Conservation (phyloP, 305 asterid species). For the Fraxinus angustifolia region DNA sequence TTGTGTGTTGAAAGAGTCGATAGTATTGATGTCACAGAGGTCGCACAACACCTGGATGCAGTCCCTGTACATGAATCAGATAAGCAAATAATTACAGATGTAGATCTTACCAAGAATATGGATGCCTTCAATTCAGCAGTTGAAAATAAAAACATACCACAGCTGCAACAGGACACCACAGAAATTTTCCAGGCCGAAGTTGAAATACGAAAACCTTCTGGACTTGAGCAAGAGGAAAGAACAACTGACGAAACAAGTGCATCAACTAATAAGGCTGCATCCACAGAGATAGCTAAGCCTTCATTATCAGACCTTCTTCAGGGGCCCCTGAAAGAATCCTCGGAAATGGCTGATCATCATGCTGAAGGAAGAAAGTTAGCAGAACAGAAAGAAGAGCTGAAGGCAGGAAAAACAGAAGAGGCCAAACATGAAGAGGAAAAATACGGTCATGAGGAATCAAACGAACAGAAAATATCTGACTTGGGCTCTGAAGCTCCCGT, state of each 20-base stretch:
- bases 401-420: slow-evolving; percentile 28
- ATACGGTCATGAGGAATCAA: slow-evolving; percentile 40
- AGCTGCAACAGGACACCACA: slow-evolving; percentile 15
- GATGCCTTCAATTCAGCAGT: slow-evolving; percentile 19
- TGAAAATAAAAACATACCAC: slow-evolving; percentile 20
- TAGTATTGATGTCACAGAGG: slow-evolving; percentile 10
- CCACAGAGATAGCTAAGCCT: slow-evolving; percentile 25
- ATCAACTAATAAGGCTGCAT: slow-evolving; percentile 21
- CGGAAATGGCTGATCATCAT: slow-evolving; percentile 21
- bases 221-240: slow-evolving; percentile 30
- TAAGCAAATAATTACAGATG: slow-evolving; percentile 29
- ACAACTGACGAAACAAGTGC: slow-evolving; percentile 21
- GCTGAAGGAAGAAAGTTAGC: slow-evolving; percentile 27
- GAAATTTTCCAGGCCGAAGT: slow-evolving; percentile 25
- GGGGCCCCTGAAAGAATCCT: slow-evolving; percentile 27
- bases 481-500: slow-evolving; percentile 54
- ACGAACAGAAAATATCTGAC: slow-evolving; percentile 31
- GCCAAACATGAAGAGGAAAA: slow-evolving; percentile 32
- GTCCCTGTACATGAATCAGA: slow-evolving; percentile 21
- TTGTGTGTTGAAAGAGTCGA: not conserved
- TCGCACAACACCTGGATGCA: slow-evolving; percentile 6
- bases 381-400: slow-evolving; percentile 28
- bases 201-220: slow-evolving; percentile 22
- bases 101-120: slow-evolving; percentile 17
- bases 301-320: slow-evolving; percentile 37